Evolutionary conservation across 2,329 filamentous ascomycete genomes (phyloP), one percentile per base, ranked within the genome.

Genomic region (Penicillium griseofulvum): DNA sequence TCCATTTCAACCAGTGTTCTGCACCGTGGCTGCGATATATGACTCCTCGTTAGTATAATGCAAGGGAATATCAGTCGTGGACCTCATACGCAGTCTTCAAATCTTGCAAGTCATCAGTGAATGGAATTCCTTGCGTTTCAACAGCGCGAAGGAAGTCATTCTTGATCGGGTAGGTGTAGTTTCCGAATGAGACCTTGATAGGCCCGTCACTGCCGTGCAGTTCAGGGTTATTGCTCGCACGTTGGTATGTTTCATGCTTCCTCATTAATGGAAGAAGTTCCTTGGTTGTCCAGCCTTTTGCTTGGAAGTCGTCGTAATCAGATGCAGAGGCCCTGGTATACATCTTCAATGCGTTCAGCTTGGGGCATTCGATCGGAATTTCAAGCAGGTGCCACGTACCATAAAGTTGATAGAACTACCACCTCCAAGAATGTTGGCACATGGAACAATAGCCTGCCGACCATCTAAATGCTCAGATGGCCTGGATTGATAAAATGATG

Each of bases 1-100:
- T 91, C 89, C 89, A 92, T 74, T 92, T 91, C 53, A 92, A 76
- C 89, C 89, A 92, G 61, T 91, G 88, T 74, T 91, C 88, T 43
- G 88, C 89, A 59, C 89, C 89, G 56, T 86, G 84, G 14, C 71
- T 73, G 29, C 33, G 29, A 37, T 37, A 12, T 12, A 17, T 17
- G 2, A 17, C 9, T 26, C 10, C n/a, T 5, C 11, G 6, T 57
- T 37, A 57, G 51, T 29, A 22, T 3, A 3, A 14, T 6, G 7
- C 8, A 31, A 37, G 14, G 5, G 8, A 11, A 1, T 2, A 36
- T 17, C 0, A 11, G 17, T 3, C 36, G 6, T 6, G 6, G 28
- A 22, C 0, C 22, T 55, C 67, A 51, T 67, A 74, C 70, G 63
- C 74, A 52, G 75, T 77, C 17, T 64, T 70, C 53, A 91, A 76